Evolutionary conservation across 805 yeast species (phyloP).

Genomic region (Clavispora santaluciae): DNA sequence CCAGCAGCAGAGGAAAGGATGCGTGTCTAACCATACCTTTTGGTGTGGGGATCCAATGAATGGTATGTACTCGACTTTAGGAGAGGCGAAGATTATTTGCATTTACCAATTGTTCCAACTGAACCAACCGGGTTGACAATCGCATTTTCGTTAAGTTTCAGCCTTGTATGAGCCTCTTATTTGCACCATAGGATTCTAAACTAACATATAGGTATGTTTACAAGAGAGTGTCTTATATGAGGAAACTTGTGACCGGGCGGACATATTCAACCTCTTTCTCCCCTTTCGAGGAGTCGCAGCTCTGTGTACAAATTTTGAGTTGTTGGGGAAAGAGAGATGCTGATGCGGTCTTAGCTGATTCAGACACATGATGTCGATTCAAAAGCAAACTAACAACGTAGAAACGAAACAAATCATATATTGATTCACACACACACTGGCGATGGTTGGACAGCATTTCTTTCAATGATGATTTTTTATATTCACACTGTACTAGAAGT

Average conservation of each 20-base stretch:
- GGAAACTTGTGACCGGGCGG: constrained; percentile 51
- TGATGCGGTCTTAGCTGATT: constrained; percentile 45
- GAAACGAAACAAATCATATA: constrained; percentile 11
- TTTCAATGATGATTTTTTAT: constrained; percentile 41
- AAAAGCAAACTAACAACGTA: constrained; percentile 6
- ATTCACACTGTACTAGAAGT: constrained; percentile 51
- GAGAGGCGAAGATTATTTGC: constrained; percentile 46
- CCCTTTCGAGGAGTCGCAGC: constrained; percentile 46
- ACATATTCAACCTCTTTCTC: constrained; percentile 32
- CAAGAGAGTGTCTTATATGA: constrained; percentile 23
- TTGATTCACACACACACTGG: constrained; percentile 14
- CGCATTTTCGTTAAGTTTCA: constrained; percentile 55
- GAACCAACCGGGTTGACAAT: constrained; percentile 50
- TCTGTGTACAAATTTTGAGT: constrained; percentile 50
- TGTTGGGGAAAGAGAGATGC: constrained; percentile 45
- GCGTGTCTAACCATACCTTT: constrained; percentile 1
- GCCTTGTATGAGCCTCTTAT: constrained; percentile 51
- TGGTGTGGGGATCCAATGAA: constrained; percentile 20
- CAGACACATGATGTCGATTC: background rate
- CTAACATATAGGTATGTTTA: constrained; percentile 17
- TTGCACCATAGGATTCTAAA: background rate
- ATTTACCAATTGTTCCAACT: constrained; percentile 58
- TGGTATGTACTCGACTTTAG: constrained; percentile 17
- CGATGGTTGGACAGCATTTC: constrained; percentile 5
- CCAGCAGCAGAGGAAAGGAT: no score